These are phyloP conservation scores for Cyberlindnera amylophila DNA, from an alignment of 805 yeast species.

Conservation along the genomic window DNA sequence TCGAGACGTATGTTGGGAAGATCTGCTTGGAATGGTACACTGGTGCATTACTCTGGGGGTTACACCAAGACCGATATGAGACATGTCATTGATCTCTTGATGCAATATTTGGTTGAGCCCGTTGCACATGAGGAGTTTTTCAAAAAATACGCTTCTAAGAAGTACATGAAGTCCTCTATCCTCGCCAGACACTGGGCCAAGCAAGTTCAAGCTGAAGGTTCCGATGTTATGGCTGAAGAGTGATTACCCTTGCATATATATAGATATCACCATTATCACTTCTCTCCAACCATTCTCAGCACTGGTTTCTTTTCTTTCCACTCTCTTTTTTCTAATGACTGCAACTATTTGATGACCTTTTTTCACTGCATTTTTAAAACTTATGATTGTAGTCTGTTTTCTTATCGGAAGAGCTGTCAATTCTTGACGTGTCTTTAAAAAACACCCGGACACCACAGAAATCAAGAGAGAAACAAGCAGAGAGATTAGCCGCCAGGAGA, in stretches of 20 bases:
- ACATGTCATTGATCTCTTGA: slow-evolving; percentile 66
- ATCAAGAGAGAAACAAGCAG: neutral
- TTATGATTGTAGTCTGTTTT: too few relatives aligned
- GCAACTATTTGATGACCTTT: too few relatives aligned
- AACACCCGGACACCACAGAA: neutral
- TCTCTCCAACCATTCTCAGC: too few relatives aligned
- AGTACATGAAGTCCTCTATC: slow-evolving; percentile 81
- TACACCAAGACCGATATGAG: slow-evolving; percentile 69
- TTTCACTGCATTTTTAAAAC: too few relatives aligned
- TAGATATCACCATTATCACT: too few relatives aligned
- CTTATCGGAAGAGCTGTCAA: too few relatives aligned
- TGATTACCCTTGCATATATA: too few relatives aligned
- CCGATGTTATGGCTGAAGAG: neutral
- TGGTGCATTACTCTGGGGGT: slow-evolving; percentile 89
- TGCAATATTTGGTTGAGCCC: slow-evolving; percentile 74
- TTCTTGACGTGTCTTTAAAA: neutral
- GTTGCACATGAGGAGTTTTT: slow-evolving; percentile 89
- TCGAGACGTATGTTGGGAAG: slow-evolving; percentile 69
- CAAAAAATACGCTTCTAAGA: slow-evolving; percentile 86
- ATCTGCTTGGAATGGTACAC: slow-evolving; percentile 76
- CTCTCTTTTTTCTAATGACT: too few relatives aligned
- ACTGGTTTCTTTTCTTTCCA: too few relatives aligned
- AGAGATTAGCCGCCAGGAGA: too few relatives aligned
- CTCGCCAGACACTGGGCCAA: slow-evolving; percentile 53
- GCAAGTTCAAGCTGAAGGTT: neutral